Evolutionary conservation across 805 yeast species (phyloP), one percentile per base, ranked within the genome.

Genomic region (Clavispora vitiphila): DNA sequence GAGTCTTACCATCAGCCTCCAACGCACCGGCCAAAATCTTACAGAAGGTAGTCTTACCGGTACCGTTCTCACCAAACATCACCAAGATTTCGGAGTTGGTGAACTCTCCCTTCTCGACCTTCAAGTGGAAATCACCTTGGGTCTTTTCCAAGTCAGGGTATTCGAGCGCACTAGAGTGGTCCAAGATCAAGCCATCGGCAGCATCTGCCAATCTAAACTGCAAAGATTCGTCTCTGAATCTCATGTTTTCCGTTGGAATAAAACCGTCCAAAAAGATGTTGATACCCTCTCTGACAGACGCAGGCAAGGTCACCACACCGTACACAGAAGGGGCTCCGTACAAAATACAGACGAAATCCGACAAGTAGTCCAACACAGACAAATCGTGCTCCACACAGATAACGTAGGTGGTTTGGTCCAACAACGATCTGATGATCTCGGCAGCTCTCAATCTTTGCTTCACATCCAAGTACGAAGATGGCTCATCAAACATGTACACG

Each of bases 21-120:
- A 87, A 76, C 21, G 88, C 88, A 61, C 98, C 99, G 18, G 99
- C 98, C 58, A 93, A 75, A 58, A 93, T 72, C 65, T 85, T 86
- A 78, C 97, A 91, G 74, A 93, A 83, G 12, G 99, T 93, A 32
- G 99, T 93, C 73, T 93, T 93, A 74, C 99, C 99, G 15, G 99
- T 93, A 73, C 99, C 99, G 67, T 93, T 93, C 72, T 93, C 99
- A 64, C 99, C 99, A 96, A 93, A 91, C 96, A 93, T 87, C 43
- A 93, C 99, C 58, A 93, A 77, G 56, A 93, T 93, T 73, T 93
- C 99, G 34, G 96, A 86, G 65, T 93, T 95, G 42, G 95, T 83
- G 70, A 91, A 93, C 44, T 84, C 90, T 70, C 99, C 99, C 35
- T 78, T 60, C 59, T 86, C 84, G 46, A 93, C 83, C 44, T 68